These are phyloP conservation scores for Amborella trichopoda DNA, from an alignment of 164 flowering plant species.

Conservation along the genomic window DNA sequence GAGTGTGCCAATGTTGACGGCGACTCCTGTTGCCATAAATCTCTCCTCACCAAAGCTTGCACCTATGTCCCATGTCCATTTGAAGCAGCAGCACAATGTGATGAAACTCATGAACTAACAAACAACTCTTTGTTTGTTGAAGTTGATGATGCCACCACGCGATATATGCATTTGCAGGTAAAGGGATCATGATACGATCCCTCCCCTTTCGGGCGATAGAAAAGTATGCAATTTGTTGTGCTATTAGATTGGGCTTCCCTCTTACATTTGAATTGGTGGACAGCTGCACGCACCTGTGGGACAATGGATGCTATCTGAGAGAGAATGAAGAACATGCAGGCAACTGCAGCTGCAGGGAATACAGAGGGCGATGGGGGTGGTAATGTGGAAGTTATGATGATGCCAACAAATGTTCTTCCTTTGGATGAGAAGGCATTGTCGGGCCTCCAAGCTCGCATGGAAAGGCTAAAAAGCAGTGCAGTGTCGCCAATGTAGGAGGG, in stretches of 20 bases:
- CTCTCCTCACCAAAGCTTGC: constrained; percentile 70
- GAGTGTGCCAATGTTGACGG: constrained; percentile 79
- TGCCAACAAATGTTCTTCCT: constrained; percentile 54
- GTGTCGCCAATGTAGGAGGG: too few species aligned
- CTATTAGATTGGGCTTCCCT: too few species aligned
- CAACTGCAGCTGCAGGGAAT: constrained; percentile 64
- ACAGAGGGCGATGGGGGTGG: constrained; percentile 37
- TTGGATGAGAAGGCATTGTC: constrained; percentile 95
- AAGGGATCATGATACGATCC: too few species aligned
- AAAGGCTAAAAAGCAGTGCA: constrained; percentile 94
- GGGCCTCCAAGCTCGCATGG: constrained; percentile 98
- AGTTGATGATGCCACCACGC: too few species aligned
- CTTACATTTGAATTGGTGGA: too few species aligned
- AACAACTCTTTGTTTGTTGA: too few species aligned
- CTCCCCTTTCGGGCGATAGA: too few species aligned
- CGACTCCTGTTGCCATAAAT: constrained; percentile 65
- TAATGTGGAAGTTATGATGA: constrained; percentile 21
- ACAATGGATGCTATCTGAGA: constrained; percentile 90
- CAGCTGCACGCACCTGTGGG: too few species aligned
- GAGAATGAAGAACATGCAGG: constrained; percentile 91
- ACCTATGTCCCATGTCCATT: constrained; percentile 70
- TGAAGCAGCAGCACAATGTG: constrained; percentile 18
- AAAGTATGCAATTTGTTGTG: too few species aligned
- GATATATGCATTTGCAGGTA: too few species aligned
- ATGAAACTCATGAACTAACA: too few species aligned